These are phyloP conservation scores for Ceratocystis variospora DNA, from an alignment of 2,329 filamentous ascomycete species.

Conservation along the genomic window DNA sequence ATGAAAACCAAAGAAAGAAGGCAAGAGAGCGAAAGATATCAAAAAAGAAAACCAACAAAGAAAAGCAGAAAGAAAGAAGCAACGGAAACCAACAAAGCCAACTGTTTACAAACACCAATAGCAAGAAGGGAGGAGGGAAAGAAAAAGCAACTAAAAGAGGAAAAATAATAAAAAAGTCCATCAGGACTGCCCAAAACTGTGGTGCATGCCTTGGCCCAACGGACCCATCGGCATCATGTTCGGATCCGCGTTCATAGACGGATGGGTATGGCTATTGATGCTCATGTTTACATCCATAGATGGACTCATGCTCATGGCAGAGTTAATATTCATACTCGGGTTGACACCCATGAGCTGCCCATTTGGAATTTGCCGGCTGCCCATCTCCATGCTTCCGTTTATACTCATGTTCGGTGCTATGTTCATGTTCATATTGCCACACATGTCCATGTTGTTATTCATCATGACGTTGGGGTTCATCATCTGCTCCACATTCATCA, in stretches of 20 bases:
- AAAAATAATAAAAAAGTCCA: neutral
- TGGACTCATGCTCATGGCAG: neutral
- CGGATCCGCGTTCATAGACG: neutral
- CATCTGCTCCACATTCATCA: neutral
- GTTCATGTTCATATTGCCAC: neutral
- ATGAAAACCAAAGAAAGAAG: neutral
- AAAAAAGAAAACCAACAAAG: neutral
- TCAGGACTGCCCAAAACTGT: neutral
- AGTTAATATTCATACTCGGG: neutral
- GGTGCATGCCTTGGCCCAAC: neutral
- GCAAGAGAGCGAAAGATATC: neutral
- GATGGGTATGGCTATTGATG: neutral
- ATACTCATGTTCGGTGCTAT: neutral
- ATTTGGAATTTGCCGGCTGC: neutral
- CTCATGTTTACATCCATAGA: neutral
- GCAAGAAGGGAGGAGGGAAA: neutral
- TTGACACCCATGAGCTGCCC: slow-evolving; percentile 2
- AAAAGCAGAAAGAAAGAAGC: neutral
- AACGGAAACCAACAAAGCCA: neutral
- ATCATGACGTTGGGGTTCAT: neutral
- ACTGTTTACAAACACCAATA: neutral
- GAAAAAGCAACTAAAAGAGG: neutral
- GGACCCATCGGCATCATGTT: neutral
- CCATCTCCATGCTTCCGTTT: neutral
- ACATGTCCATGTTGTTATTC: neutral